Conservation (phyloP, 352 stramenopile species). For the Phytophthora foliorum region DNA sequence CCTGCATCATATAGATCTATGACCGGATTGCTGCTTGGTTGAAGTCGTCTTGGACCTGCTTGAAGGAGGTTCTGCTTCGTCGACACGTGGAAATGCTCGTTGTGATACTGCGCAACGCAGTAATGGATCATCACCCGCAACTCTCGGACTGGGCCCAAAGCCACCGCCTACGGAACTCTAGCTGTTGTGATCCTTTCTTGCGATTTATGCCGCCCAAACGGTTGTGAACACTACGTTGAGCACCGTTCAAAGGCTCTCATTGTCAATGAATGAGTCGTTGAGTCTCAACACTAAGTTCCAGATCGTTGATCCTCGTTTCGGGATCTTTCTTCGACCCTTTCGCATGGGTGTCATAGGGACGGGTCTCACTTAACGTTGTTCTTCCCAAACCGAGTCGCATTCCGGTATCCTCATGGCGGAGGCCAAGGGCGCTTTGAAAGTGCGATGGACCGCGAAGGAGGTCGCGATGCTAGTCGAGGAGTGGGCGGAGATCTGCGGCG, state of each 20-base stretch:
- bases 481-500: slow-evolving; percentile 20
- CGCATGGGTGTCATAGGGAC: not conserved
- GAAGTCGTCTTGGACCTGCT: slow-evolving; percentile 1
- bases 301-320: no score
- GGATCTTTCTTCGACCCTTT: not conserved
- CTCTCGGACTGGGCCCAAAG: no score
- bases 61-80: slow-evolving; percentile 4
- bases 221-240: no score
- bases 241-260: no score
- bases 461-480: slow-evolving; percentile 25
- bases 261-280: no score
- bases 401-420: slow-evolving; percentile 7
- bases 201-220: no score
- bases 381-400: not conserved
- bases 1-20: no score
- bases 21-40: slow-evolving; percentile 5
- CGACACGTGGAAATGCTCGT: not conserved
- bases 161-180: no score
- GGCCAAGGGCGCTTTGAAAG: slow-evolving; percentile 21
- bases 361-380: not conserved
- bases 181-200: no score
- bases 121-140: not conserved
- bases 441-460: slow-evolving; percentile 27
- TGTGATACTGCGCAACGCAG: not conserved
- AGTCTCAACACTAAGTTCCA: no score